Conservation (phyloP, 1,139 yeast species). For the Sugiyamaella castrensis region DNA sequence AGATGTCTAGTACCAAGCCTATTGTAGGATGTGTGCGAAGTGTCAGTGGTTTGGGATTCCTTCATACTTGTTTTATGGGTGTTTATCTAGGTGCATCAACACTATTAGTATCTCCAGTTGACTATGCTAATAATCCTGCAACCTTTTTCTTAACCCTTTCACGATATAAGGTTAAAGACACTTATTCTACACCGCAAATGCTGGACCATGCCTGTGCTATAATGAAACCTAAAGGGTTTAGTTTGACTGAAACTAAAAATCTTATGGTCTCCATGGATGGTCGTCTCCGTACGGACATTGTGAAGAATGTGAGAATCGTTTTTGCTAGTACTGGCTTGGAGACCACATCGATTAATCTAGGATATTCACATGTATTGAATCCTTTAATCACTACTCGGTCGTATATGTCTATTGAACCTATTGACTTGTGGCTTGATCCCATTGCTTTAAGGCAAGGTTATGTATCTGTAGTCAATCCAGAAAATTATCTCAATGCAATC, state of each 20-base stretch:
- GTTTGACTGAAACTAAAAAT: slow-evolving; percentile 66
- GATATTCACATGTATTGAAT: slow-evolving; percentile 75
- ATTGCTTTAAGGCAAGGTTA: slow-evolving; percentile 85
- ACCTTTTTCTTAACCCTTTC: slow-evolving; percentile 71
- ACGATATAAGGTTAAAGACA: slow-evolving; percentile 78
- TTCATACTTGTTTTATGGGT: slow-evolving; percentile 79
- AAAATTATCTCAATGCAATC: slow-evolving; percentile 62
- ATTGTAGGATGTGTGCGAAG: slow-evolving; percentile 86
- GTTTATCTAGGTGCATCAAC: slow-evolving; percentile 86
- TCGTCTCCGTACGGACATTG: slow-evolving; percentile 63
- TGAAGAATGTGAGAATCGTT: slow-evolving; percentile 57
- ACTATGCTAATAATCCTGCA: slow-evolving; percentile 72
- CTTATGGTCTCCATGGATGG: slow-evolving; percentile 79
- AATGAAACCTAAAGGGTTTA: slow-evolving; percentile 60
- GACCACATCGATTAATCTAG: slow-evolving; percentile 68
- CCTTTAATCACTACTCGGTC: slow-evolving; percentile 85
- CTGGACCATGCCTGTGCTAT: slow-evolving; percentile 66
- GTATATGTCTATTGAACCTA: slow-evolving; percentile 84
- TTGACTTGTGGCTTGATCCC: slow-evolving; percentile 83
- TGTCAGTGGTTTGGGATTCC: slow-evolving; percentile 79
- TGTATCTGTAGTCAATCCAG: slow-evolving; percentile 73
- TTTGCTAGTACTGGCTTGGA: slow-evolving; percentile 66
- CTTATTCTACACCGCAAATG: slow-evolving; percentile 83
- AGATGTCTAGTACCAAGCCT: slow-evolving; percentile 67
- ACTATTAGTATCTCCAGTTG: slow-evolving; percentile 71